Conservation (phyloP, 495 filamentous ascomycete species). For the Penicillium dipodomyicola region DNA sequence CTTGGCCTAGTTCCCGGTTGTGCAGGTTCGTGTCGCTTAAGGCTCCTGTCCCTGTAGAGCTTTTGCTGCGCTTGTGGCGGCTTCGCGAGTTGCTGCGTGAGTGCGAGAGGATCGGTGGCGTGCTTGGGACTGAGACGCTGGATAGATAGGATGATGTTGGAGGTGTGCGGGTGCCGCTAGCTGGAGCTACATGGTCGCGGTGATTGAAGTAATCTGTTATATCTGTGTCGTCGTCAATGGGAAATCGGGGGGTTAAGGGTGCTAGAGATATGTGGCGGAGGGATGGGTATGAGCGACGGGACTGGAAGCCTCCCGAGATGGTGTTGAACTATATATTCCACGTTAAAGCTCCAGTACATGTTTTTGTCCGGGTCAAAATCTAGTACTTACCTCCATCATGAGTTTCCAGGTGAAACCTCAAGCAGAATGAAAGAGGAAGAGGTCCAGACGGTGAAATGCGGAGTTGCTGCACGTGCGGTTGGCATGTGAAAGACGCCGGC, state of each 20-base stretch:
- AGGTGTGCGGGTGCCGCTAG: slow-evolving; percentile 18
- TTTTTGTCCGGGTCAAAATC: not conserved
- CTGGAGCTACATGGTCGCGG: slow-evolving; percentile 8
- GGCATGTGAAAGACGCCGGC: slow-evolving; percentile 28
- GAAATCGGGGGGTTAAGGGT: slow-evolving; percentile 64
- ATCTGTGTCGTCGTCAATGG: slow-evolving; percentile 48
- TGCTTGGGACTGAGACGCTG: slow-evolving; percentile 45
- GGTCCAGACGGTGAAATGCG: slow-evolving; percentile 22
- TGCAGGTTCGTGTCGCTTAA: slow-evolving; percentile 41
- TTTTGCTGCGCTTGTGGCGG: slow-evolving; percentile 41
- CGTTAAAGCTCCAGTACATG: not conserved
- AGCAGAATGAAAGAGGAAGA: slow-evolving; percentile 10
- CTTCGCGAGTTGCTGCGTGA: slow-evolving; percentile 46
- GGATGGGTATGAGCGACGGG: slow-evolving; percentile 48
- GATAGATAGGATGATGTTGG: slow-evolving; percentile 41
- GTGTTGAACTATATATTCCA: slow-evolving; percentile 13
- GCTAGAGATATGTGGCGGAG: slow-evolving; percentile 55
- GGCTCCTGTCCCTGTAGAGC: slow-evolving; percentile 30
- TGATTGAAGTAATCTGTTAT: slow-evolving; percentile 37
- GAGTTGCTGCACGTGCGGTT: slow-evolving; percentile 27
- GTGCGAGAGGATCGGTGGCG: slow-evolving; percentile 48
- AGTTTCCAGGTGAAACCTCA: not conserved
- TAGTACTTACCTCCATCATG: slow-evolving; percentile 29
- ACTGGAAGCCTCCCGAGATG: slow-evolving; percentile 35
- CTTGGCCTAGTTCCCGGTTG: slow-evolving; percentile 22